Conservation (phyloP, 2,329 filamentous ascomycete genomes). For the Fusarium sp. region DNA sequence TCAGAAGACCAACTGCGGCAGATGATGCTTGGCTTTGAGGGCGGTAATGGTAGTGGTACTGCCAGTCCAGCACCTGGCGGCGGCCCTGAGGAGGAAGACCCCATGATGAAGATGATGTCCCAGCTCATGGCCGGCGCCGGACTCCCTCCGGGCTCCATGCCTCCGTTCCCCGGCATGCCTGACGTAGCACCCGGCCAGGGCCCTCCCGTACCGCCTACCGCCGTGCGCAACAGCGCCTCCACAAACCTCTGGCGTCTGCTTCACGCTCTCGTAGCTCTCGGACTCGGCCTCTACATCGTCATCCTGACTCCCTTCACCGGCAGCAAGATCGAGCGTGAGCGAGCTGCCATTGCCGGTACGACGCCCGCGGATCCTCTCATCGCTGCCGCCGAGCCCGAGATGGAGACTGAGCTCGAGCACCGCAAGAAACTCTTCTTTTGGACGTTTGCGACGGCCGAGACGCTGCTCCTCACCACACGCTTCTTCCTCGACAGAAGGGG, state of each 20-base stretch:
- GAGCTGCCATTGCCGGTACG: conserved; percentile 47
- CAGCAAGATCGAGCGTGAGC: conserved; percentile 68
- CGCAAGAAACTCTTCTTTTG: conserved; percentile 70
- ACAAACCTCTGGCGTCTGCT: conserved; percentile 75
- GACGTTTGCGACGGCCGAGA: conserved; percentile 82
- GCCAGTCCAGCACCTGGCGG: conserved; percentile 41
- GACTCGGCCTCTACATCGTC: conserved; percentile 76
- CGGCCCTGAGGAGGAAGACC: conserved; percentile 45
- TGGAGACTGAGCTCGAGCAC: conserved; percentile 48
- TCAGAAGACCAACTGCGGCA: conserved; percentile 72
- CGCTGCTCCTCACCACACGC: conserved; percentile 75
- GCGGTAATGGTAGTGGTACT: conserved; percentile 36
- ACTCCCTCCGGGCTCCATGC: conserved; percentile 45
- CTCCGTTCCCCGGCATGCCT: conserved; percentile 52
- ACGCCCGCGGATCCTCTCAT: conserved; percentile 39
- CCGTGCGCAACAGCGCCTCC: conserved; percentile 48
- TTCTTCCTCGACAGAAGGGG: conserved; percentile 75
- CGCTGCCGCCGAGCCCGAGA: conserved; percentile 40
- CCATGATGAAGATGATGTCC: conserved; percentile 74
- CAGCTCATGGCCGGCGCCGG: conserved; percentile 70
- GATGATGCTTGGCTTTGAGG: conserved; percentile 70
- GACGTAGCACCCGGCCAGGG: conserved; percentile 47
- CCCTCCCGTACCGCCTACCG: conserved; percentile 50
- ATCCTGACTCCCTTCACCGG: conserved; percentile 76
- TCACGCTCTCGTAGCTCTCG: conserved; percentile 77